Evolutionary conservation across 2,329 filamentous ascomycete genomes (phyloP).

Genomic region (Chaetomium sp.): DNA sequence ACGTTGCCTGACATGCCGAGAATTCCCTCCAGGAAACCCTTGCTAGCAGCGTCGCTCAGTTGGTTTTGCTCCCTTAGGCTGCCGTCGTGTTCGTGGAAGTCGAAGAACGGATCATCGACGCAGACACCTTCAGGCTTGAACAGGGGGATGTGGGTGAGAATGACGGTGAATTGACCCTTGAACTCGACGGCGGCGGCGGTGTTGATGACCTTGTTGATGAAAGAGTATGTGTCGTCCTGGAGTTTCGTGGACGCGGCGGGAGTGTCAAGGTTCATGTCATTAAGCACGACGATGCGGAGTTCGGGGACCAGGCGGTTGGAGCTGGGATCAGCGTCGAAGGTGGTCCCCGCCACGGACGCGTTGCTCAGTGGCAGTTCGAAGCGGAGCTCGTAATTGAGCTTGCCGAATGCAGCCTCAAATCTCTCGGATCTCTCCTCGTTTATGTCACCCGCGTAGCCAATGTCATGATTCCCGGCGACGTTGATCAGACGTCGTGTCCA

Average conservation of each 20-base stretch:
- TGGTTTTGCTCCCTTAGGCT: constrained; percentile 89
- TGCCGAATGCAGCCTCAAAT: constrained; percentile 81
- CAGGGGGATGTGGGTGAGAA: constrained; percentile 88
- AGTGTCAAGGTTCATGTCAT: constrained; percentile 88
- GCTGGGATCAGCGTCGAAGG: constrained; percentile 34
- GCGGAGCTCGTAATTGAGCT: constrained; percentile 81
- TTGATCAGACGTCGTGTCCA: constrained; percentile 83
- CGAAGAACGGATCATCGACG: constrained; percentile 76
- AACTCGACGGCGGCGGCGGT: constrained; percentile 55
- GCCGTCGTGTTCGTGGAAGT: constrained; percentile 62
- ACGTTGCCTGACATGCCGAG: constrained; percentile 66
- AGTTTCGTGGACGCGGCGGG: constrained; percentile 62
- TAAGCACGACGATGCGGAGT: constrained; percentile 77
- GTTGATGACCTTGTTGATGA: constrained; percentile 63
- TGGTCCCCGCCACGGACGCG: constrained; percentile 33
- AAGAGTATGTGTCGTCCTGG: constrained; percentile 70
- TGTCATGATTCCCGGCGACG: constrained; percentile 89
- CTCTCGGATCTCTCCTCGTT: constrained; percentile 66
- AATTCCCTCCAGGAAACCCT: constrained; percentile 74
- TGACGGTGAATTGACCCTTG: constrained; percentile 65
- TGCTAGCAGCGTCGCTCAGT: constrained; percentile 64
- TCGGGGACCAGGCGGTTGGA: constrained; percentile 53
- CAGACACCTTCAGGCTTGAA: constrained; percentile 79
- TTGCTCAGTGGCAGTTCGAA: constrained; percentile 52
- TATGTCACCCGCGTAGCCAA: constrained; percentile 92